A percentile compares a stretch with the other conserved stretches of the same genome.
Conservation (phyloP, 345 rosid genomes). For the Lepidium aucheri region DNA sequence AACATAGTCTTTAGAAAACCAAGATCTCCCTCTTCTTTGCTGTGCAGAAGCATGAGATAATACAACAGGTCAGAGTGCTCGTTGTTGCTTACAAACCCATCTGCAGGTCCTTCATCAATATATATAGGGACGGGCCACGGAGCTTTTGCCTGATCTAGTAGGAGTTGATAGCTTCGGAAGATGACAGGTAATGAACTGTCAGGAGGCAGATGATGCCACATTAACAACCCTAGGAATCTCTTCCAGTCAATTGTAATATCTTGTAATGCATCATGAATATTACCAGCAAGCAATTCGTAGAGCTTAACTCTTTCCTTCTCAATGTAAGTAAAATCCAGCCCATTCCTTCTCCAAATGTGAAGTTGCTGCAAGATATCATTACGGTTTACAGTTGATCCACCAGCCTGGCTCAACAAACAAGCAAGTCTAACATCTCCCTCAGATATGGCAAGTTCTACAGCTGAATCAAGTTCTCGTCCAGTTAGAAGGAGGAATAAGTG, state of each 20-base stretch:
- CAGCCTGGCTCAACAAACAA: constrained; percentile 56
- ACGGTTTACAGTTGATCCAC: no score
- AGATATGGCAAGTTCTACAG: constrained; percentile 81
- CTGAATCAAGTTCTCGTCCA: constrained; percentile 81
- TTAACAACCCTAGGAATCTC: constrained; percentile 86
- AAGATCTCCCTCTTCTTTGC: constrained; percentile 49
- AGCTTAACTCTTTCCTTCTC: constrained; percentile 72
- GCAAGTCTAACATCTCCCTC: constrained; percentile 93
- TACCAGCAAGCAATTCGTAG: constrained; percentile 89
- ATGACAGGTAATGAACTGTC: constrained; percentile 52
- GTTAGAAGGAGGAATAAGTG: constrained; percentile 77
- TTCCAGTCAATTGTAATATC: constrained; percentile 80
- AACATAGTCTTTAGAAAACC: constrained; percentile 57
- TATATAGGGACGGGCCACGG: constrained; percentile 78
- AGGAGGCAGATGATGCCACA: constrained; percentile 87
- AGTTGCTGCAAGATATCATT: constrained; percentile 41
- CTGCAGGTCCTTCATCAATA: constrained; percentile 76
- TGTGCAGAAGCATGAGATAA: constrained; percentile 95
- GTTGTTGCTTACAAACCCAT: constrained; percentile 30
- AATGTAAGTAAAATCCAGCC: constrained; percentile 81
- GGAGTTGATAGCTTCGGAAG: constrained; percentile 64
- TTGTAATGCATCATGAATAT: constrained; percentile 56
- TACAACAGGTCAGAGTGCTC: constrained; percentile 71
- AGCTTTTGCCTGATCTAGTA: constrained; percentile 62
- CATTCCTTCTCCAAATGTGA: constrained; percentile 79